Evolutionary conservation across 2,329 filamentous ascomycete genomes (phyloP).

Genomic region (Bipolaris zeicola): DNA sequence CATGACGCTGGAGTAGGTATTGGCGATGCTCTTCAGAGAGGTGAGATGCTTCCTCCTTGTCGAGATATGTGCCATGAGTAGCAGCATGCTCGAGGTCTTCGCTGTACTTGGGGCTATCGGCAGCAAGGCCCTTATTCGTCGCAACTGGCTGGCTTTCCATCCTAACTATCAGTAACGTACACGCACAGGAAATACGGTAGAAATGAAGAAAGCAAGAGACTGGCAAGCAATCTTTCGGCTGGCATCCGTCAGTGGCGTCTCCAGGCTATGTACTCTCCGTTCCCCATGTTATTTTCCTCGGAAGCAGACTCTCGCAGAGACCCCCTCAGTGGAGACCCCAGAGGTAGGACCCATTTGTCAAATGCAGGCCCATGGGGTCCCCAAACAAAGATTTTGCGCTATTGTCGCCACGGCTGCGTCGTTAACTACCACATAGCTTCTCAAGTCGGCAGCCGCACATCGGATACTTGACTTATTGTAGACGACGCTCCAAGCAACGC

Average conservation of each 20-base stretch:
- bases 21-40: constrained; percentile 54
- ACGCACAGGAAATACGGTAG: not conserved
- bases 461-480: constrained; percentile 2
- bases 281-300: not conserved
- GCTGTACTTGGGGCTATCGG: constrained; percentile 10
- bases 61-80: constrained; percentile 38
- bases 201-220: not conserved
- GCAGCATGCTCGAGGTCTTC: constrained; percentile 34
- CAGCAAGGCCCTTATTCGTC: constrained; percentile 13
- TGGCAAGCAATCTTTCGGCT: not conserved
- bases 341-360: constrained; percentile 14
- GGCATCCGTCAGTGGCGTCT: not conserved
- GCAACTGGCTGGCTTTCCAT: constrained; percentile 4
- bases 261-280: constrained; percentile 18
- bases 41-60: constrained; percentile 34
- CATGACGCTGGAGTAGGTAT: constrained; percentile 60
- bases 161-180: not conserved
- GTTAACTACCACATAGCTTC: constrained; percentile 13
- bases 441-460: constrained; percentile 16
- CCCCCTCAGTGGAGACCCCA: constrained; percentile 26
- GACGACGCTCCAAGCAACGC: constrained; percentile 3
- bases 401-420: constrained; percentile 10
- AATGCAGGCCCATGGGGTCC: constrained; percentile 13
- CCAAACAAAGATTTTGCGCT: constrained; percentile 12
- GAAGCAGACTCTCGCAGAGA: constrained; percentile 9